These are phyloP conservation scores for Candida sithepensis DNA, from an alignment of 805 yeast species.

Conservation along the genomic window DNA sequence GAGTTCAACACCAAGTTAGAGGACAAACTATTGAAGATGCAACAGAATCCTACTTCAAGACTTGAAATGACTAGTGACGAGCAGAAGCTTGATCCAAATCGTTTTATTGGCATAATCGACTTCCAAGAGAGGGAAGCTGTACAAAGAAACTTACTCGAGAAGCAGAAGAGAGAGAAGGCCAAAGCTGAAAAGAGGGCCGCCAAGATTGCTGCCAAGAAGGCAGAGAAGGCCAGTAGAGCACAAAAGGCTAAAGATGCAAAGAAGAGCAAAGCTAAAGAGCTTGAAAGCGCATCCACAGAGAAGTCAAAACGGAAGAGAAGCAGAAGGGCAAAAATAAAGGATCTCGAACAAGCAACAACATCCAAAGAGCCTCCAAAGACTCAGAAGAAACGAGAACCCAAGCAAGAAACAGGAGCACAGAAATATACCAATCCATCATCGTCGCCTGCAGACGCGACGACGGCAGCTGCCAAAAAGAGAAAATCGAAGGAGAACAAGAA, in stretches of 20 bases:
- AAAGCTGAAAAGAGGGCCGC: not conserved
- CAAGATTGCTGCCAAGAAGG: slow-evolving; percentile 1
- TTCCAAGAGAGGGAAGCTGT: not conserved
- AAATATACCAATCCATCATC: too few relatives aligned
- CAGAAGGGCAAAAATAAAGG: not conserved
- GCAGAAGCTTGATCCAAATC: not conserved
- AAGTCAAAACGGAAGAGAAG: too few relatives aligned
- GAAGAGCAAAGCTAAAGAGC: not conserved
- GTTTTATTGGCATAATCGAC: not conserved
- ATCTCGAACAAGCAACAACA: not conserved
- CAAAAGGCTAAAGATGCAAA: not conserved
- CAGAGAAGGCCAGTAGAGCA: not conserved
- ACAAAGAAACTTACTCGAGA: not conserved
- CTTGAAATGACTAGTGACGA: not conserved
- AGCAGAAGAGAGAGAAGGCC: not conserved
- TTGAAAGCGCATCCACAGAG: too few relatives aligned
- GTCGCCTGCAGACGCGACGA: not conserved
- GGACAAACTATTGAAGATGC: not conserved
- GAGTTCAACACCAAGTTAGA: slow-evolving; percentile 1
- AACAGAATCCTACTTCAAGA: not conserved
- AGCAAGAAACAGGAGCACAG: too few relatives aligned
- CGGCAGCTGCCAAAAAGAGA: not conserved
- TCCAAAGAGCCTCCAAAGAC: not conserved
- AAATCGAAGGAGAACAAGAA: not conserved
- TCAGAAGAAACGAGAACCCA: not conserved